Conservation (phyloP, 2,329 filamentous ascomycete genomes). For the Neofusicoccum sp. region DNA sequence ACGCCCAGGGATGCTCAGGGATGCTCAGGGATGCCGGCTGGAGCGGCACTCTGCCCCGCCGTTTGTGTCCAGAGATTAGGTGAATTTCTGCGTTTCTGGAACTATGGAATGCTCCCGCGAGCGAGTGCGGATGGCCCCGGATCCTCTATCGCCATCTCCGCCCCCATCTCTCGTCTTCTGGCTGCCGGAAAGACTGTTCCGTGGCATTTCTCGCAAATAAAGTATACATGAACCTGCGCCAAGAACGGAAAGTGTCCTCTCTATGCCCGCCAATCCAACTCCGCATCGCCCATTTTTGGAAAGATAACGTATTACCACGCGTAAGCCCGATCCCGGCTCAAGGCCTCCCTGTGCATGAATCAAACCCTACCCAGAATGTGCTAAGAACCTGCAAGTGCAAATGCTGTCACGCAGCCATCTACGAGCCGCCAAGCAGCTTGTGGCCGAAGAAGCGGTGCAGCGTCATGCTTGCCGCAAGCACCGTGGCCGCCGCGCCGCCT, state of each 20-base stretch:
- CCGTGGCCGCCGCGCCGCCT: constrained; percentile 48
- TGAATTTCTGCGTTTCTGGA: background rate
- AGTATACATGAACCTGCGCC: constrained; percentile 8
- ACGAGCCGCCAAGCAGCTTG: constrained; percentile 16
- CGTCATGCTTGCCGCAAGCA: constrained; percentile 23
- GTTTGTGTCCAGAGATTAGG: background rate
- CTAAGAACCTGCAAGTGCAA: background rate
- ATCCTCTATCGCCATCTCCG: background rate
- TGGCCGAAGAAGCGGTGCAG: constrained; percentile 23
- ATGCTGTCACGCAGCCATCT: background rate
- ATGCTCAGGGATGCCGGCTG: constrained; percentile 9
- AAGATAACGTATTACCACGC: constrained; percentile 16
- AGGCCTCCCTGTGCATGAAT: constrained; percentile 7
- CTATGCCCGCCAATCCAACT: constrained; percentile 18
- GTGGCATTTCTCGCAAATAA: background rate
- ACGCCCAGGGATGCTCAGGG: background rate
- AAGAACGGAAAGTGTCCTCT: constrained; percentile 3
- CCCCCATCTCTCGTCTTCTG: background rate
- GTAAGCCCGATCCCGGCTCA: constrained; percentile 17
- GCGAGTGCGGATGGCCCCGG: background rate
- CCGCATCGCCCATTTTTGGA: constrained; percentile 16
- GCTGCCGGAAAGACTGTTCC: background rate
- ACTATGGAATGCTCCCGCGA: background rate
- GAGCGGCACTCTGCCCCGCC: background rate
- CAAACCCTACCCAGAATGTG: constrained; percentile 1